Evolutionary conservation across 306 rosid genomes (phyloP), one percentile per base, ranked within the genome.

Genomic region (Quercus robur): DNA sequence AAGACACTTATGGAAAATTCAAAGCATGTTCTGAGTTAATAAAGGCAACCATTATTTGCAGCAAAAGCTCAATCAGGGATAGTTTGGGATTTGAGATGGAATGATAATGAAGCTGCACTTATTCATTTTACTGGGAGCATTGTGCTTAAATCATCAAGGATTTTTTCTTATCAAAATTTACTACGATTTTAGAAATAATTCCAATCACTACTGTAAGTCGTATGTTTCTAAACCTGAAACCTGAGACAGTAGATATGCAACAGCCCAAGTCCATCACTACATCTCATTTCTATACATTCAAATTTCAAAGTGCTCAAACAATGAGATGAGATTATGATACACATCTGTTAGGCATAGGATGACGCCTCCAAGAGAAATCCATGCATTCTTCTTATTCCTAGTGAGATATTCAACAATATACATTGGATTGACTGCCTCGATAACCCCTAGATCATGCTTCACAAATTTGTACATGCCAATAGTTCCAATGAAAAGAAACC

Each of bases 281-380:
- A 58, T 58, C 21, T 8, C 30, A 6, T 58, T 58, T 58, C 0
- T 58, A 15, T 3, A 6, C 13, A n/a, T 58, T 58, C 30, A 26
- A 26, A 26, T 26, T 26, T 26, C 28, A 12, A 61, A 28, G 18
- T 3, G 0, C 52, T 11, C 2, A 4, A 20, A 35, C 19, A 8
- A 17, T 9, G 15, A 4, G 4, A 17, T 21, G 67, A 75, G 25
- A 46, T 9, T 30, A 23, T 61, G 9, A 5, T 25, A 13, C 19
- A 14, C 18, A 87, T 89, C 87, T 19, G 86, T 88, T 3, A 80
- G 80, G 77, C 80, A 78, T 12, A 88, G 74, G 23, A 85, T 71
- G 38, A 21, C 21, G 4, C 91, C 91, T 1, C 91, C 86, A 67
- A 88, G 89, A 25, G 87, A 85, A 66, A 84, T 56, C 91, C 89